Evolutionary conservation across 169 alveolate species (phyloP).

Genomic region (Plasmodium gallinaceum): DNA sequence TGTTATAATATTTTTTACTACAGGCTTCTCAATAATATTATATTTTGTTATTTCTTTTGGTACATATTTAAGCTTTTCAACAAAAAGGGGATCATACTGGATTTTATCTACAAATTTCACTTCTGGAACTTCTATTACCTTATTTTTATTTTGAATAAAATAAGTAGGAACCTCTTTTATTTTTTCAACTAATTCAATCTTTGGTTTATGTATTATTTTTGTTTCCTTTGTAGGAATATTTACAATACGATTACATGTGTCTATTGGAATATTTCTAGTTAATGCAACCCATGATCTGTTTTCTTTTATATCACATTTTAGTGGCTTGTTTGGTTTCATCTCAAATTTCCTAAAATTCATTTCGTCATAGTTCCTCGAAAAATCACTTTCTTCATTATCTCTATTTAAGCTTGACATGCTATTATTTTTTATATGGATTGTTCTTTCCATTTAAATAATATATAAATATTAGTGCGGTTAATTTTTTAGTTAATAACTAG

Average conservation of each 20-base stretch:
- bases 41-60: conserved; percentile 81
- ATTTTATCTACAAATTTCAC: conserved; percentile 79
- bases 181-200: conserved; percentile 74
- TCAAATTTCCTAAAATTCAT: conserved; percentile 11
- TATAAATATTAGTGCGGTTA: neutral
- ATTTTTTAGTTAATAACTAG: neutral
- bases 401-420: neutral
- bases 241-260: neutral
- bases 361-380: neutral
- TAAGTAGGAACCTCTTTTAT: conserved; percentile 77
- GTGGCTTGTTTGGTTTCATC: neutral
- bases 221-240: conserved; percentile 26
- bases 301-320: conserved; percentile 16
- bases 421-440: conserved; percentile 2
- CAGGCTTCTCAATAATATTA: conserved; percentile 80
- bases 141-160: conserved; percentile 72
- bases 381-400: conserved; percentile 3
- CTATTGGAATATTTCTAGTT: conserved; percentile 3
- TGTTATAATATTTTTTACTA: conserved; percentile 73
- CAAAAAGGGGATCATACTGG: conserved; percentile 76
- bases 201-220: conserved; percentile 40
- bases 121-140: conserved; percentile 81
- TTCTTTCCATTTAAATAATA: conserved; percentile 8
- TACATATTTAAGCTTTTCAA: conserved; percentile 79
- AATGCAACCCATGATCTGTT: conserved; percentile 5